Base-by-base conservation (phyloP, 2,329 filamentous ascomycete species). In the Ascosphaera apis region DNA sequence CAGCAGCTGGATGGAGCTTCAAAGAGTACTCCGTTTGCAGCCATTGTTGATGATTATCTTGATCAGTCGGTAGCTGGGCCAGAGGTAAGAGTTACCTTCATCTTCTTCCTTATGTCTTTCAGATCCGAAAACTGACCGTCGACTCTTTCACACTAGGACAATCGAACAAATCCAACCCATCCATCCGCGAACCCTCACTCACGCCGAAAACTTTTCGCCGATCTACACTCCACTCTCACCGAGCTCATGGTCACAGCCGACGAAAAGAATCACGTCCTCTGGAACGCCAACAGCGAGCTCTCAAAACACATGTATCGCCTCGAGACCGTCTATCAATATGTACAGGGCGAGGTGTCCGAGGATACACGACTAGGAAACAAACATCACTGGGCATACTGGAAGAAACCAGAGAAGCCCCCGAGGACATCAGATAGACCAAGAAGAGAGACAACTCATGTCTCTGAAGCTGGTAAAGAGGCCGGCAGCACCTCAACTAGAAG, bases 221-320 rank as follows among this genome's bases (percentile, higher is more conserved):
- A 81, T 40, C 72, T 86, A 36, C 75, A 82, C 27, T 66, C 72
- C 46, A 76, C 78, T 43, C 75, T 92, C 36, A 71, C 76, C 44
- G 78, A 84, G 46, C 78, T 95, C 63, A 71, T 95, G 32, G 72
- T 82, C 34, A 86, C 84, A 1, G 67, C 95, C 27, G 88, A 98
- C 50, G 88, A 98, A 58, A 98, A 98, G 59, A 92, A 93, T 45
- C 84, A 93, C 46, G 88, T 98, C 45, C 77, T 95, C 38, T 77
- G 80, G 27, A 91, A 86, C 12, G 86, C 88, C 37, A 88, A 86
- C 47, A 80, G 91, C 45, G 81, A 84, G 33, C 69, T 95, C 9
- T 72, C 81, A 44, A 80, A 79, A 50, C 83, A 93, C 49, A 66
- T 93, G 25, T 62, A 69, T 40, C 80, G 91, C 36, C 72, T 93